These are phyloP conservation scores for Plenodomus tracheiphilus DNA, from an alignment of 2,329 filamentous ascomycete species.

Conservation along the genomic window DNA sequence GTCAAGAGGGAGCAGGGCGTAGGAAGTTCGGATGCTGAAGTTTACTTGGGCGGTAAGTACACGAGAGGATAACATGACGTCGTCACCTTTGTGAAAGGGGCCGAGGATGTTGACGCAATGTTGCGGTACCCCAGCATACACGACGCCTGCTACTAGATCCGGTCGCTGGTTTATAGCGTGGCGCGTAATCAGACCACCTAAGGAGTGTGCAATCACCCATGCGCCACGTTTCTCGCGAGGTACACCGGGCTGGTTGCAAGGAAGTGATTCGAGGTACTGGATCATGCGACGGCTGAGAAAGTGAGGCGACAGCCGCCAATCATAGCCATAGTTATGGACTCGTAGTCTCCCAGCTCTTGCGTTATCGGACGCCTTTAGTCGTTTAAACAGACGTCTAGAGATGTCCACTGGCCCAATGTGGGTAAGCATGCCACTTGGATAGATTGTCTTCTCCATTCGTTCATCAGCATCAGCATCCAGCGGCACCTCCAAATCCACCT, in stretches of 20 bases:
- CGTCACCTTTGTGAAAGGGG: slow-evolving; percentile 87
- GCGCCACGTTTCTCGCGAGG: slow-evolving; percentile 66
- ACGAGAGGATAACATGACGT: slow-evolving; percentile 84
- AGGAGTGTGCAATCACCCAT: slow-evolving; percentile 79
- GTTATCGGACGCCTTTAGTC: slow-evolving; percentile 74
- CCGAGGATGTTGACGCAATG: slow-evolving; percentile 90
- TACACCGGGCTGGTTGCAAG: slow-evolving; percentile 68
- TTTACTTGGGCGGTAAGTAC: slow-evolving; percentile 92
- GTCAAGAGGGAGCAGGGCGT: slow-evolving; percentile 81
- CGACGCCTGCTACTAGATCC: slow-evolving; percentile 80
- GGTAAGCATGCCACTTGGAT: slow-evolving; percentile 84
- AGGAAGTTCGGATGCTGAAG: slow-evolving; percentile 86
- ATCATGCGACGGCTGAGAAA: slow-evolving; percentile 73
- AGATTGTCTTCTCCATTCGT: slow-evolving; percentile 78
- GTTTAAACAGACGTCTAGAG: slow-evolving; percentile 77
- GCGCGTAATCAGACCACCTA: slow-evolving; percentile 85
- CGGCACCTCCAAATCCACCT: slow-evolving; percentile 87
- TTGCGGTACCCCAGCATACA: slow-evolving; percentile 84
- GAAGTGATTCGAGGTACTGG: slow-evolving; percentile 71
- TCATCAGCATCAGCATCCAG: slow-evolving; percentile 81
- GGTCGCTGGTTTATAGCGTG: slow-evolving; percentile 85
- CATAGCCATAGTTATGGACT: slow-evolving; percentile 90
- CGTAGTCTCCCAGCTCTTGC: slow-evolving; percentile 70
- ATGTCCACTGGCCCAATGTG: slow-evolving; percentile 93
- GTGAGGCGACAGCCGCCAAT: slow-evolving; percentile 87